Percentiles rank a stretch among this genome's conserved stretches.
Conservation (phyloP, 805 yeast species). For the Metschnikowia peoriensis region DNA sequence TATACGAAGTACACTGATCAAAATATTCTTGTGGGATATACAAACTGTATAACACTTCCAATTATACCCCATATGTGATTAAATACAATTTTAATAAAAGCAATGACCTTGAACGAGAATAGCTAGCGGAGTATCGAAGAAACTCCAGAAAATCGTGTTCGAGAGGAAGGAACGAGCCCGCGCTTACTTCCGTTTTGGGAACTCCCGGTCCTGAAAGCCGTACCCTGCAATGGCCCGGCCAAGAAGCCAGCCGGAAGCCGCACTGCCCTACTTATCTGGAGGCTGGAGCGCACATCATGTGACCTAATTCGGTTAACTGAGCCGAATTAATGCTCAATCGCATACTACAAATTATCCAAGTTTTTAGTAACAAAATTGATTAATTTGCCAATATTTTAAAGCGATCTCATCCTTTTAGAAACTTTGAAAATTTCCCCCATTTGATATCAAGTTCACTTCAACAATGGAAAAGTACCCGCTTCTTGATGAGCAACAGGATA, state of each 20-base stretch:
- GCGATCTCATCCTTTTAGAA: not conserved
- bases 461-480: conserved; percentile 18
- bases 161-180: not conserved
- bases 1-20: too few species aligned
- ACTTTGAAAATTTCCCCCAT: not conserved
- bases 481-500: not conserved
- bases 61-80: too few species aligned
- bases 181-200: not conserved
- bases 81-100: too few species aligned
- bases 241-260: too few species aligned
- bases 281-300: not conserved
- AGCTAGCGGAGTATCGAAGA: too few species aligned
- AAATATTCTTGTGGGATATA: too few species aligned
- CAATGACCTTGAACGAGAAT: too few species aligned
- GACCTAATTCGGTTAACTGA: not conserved
- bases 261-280: not conserved
- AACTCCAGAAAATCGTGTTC: too few species aligned
- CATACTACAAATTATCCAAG: too few species aligned
- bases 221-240: not conserved
- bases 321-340: not conserved
- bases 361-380: too few species aligned
- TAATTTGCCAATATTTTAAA: too few species aligned
- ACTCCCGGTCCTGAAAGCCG: not conserved
- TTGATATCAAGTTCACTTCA: not conserved
- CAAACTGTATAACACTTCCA: too few species aligned